Conservation (phyloP, 768 basidiomycete species). For the Phylloporus sp. region DNA sequence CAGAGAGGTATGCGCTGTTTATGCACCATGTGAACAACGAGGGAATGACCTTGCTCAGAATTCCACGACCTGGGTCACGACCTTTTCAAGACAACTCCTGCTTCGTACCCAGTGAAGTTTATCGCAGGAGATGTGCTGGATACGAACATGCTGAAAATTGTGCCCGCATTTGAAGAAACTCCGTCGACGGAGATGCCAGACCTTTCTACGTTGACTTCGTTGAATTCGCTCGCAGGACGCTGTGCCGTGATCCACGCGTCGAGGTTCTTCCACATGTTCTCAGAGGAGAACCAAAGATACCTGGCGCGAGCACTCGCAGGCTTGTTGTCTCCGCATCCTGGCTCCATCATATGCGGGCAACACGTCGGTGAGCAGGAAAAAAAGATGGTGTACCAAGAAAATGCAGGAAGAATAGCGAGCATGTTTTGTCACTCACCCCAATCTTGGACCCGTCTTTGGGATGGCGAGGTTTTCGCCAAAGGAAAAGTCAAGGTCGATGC, state of each 20-base stretch:
- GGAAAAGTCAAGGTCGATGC: constrained; percentile 10
- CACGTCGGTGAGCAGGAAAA: constrained; percentile 17
- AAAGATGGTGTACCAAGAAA: background rate
- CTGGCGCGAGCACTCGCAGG: constrained; percentile 28
- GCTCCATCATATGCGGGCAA: constrained; percentile 30
- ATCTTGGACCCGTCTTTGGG: constrained; percentile 37
- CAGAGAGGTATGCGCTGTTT: no score
- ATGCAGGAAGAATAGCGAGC: background rate
- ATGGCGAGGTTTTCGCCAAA: constrained; percentile 31
- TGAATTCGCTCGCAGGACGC: constrained; percentile 45
- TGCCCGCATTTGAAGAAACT: constrained; percentile 26
- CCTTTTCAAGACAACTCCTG: constrained; percentile 52
- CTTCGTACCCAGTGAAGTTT: constrained; percentile 48
- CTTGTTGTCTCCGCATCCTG: constrained; percentile 26
- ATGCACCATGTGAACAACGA: no score
- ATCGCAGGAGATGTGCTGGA: constrained; percentile 54
- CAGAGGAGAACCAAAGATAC: constrained; percentile 24
- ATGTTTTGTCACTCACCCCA: constrained; percentile 32
- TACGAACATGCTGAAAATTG: constrained; percentile 35
- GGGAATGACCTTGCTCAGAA: no score
- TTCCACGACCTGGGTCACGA: constrained; percentile 58
- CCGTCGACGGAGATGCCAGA: constrained; percentile 23
- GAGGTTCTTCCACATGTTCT: constrained; percentile 42
- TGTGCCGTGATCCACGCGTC: constrained; percentile 48
- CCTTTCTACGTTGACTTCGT: constrained; percentile 35